Evolutionary conservation across 441 rosid species (phyloP).

Genomic region (Adansonia rubrostipa): DNA sequence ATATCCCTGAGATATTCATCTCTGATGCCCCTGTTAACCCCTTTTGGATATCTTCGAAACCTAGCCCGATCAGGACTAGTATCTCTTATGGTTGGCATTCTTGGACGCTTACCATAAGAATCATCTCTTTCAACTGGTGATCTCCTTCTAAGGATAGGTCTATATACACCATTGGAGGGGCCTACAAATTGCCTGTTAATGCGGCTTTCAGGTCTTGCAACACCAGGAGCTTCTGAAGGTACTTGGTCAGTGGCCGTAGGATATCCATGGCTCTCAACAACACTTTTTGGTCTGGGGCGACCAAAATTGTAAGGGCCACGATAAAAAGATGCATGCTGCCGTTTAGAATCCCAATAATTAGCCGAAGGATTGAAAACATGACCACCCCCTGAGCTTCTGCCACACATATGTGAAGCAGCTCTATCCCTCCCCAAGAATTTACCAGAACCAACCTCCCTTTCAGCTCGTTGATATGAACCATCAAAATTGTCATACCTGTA

Average conservation of each 20-base stretch:
- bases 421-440: conserved; percentile 44
- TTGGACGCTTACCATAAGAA: conserved; percentile 30
- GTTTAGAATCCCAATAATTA: conserved; percentile 39
- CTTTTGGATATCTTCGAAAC: conserved; percentile 42
- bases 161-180: conserved; percentile 26
- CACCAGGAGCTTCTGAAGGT: conserved; percentile 32
- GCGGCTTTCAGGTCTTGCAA: conserved; percentile 39
- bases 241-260: conserved; percentile 35
- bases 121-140: conserved; percentile 37
- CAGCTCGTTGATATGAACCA: conserved; percentile 35
- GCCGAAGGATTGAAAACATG: conserved; percentile 32
- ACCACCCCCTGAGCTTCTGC: conserved; percentile 45
- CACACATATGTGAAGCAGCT: conserved; percentile 29
- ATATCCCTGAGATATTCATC: conserved; percentile 41
- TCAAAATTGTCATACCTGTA: conserved; percentile 37
- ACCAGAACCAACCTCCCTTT: conserved; percentile 35
- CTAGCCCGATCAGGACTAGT: conserved; percentile 41
- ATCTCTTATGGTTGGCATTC: conserved; percentile 39
- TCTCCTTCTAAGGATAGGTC: conserved; percentile 37
- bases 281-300: conserved; percentile 39
- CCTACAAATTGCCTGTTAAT: conserved; percentile 40
- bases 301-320: conserved; percentile 36
- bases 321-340: conserved; percentile 33
- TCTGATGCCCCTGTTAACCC: conserved; percentile 35
- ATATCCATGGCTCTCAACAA: conserved; percentile 41